Percentiles rank a stretch among this genome's conserved stretches.
Conservation (phyloP, 2,329 filamentous ascomycete species). For the Xylaria arbuscula region DNA sequence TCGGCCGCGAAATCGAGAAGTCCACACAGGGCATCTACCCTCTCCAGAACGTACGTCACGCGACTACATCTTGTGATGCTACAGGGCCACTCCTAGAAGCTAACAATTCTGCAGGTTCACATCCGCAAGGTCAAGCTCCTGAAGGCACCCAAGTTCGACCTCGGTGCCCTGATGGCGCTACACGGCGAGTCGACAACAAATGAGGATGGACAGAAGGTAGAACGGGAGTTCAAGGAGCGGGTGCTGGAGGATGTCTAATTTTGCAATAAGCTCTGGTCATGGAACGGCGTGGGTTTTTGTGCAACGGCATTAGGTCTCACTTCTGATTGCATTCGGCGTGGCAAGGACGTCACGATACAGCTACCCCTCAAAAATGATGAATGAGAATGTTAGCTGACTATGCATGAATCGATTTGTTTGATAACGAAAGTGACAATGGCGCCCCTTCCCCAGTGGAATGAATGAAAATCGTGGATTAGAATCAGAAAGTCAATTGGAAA, state of each 20-base stretch:
- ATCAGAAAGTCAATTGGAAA: not conserved
- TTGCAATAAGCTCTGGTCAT: constrained; percentile 53
- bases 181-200: constrained; percentile 97
- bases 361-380: constrained; percentile 50
- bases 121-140: constrained; percentile 99
- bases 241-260: constrained; percentile 93
- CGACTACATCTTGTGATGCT: constrained; percentile 34
- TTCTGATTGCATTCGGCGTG: constrained; percentile 62
- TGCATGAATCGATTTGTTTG: constrained; percentile 34
- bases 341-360: constrained; percentile 56
- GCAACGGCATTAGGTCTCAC: constrained; percentile 60
- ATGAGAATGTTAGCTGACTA: constrained; percentile 54
- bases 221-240: constrained; percentile 99
- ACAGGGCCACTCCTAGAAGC: constrained; percentile 39
- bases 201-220: constrained; percentile 97
- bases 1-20: constrained; percentile 99
- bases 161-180: constrained; percentile 93
- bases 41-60: constrained; percentile 89
- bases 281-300: constrained; percentile 60
- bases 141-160: constrained; percentile 98
- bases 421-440: constrained; percentile 34
- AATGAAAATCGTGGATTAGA: constrained; percentile 1
- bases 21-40: constrained; percentile 99
- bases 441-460: not conserved
- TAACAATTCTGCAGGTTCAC: constrained; percentile 78